Percentiles rank a stretch among this genome's conserved stretches.
phyloP scores from a whole-genome alignment of 1,284 basidiomycete species.

The Ceraceosorus guamensis region DNA sequence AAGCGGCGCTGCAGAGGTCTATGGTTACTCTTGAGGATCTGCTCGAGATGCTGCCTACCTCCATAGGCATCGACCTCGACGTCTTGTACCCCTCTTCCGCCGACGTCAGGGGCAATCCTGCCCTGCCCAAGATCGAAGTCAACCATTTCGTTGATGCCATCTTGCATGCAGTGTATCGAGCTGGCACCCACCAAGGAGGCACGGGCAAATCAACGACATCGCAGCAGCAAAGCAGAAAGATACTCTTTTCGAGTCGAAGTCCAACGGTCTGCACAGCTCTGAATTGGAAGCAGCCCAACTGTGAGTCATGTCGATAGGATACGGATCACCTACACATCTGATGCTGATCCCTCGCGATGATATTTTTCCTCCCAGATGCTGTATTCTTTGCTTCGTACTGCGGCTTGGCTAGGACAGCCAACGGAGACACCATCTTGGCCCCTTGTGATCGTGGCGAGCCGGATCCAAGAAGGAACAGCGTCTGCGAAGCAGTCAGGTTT shows the following conservation, averaged over 20 bases:
- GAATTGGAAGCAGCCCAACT: constrained; percentile 99
- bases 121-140: constrained; percentile 36
- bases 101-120: constrained; percentile 31
- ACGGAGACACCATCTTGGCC: constrained; percentile 16
- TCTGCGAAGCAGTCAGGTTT: constrained; percentile 87
- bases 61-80: constrained; percentile 39
- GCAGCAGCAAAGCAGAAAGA: constrained; percentile 30
- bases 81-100: constrained; percentile 40
- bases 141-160: constrained; percentile 46
- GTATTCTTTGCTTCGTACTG: constrained; percentile 89
- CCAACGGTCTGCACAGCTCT: constrained; percentile 58
- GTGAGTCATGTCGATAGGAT: constrained; percentile 54
- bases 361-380: too few relatives aligned
- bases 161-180: constrained; percentile 44
- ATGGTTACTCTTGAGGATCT: constrained; percentile 35
- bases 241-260: constrained; percentile 39
- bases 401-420: constrained; percentile 51
- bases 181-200: constrained; percentile 32
- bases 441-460: constrained; percentile 51
- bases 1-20: constrained; percentile 16
- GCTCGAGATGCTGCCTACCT: constrained; percentile 30
- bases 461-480: constrained; percentile 60
- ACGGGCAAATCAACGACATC: constrained; percentile 9
- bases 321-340: background rate
- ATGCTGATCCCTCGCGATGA: constrained; percentile 12